Evolutionary conservation across 495 filamentous ascomycete genomes (phyloP), one percentile per base, ranked within the genome.

Genomic region (Penicillium mononematosum): DNA sequence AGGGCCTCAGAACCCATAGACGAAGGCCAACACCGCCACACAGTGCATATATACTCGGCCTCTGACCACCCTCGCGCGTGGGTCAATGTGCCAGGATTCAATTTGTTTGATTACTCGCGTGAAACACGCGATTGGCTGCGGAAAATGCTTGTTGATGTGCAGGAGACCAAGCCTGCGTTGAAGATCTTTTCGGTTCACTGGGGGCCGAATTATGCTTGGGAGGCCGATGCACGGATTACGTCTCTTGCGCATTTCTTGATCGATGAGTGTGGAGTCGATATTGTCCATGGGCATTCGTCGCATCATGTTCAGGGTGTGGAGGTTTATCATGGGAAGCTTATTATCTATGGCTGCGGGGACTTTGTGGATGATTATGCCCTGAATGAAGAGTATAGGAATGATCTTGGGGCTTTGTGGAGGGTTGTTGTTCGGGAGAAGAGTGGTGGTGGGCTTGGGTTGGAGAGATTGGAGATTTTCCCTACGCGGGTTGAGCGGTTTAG

Each of bases 301-400:
- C 75, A 78, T 60, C 75, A 78, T 68, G 54, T 75, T 0, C 75
- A 78, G 60, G 75, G 75, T 0, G 74, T 75, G 9, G 75, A 77
- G 56, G 51, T 60, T 16, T 74, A 74, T 45, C 63, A 49, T 1
- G 69, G 73, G 0, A 70, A 65, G 47, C 16, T 77, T 10, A 70
- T 78, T 36, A 70, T 77, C 3, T 77, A 77, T 32, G 75, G 75
- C 0, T 77, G 75, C 57, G 75, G 75, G 1, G 73, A 77, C 59
- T 77, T 76, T 56, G 73, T 77, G 34, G 73, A 77, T 63, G 75
- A 78, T 63, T 77, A 76, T 66, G 65, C 61, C 3, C 3, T 74
- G n/a, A 58, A 64, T 60, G 44, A 41, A 27, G 58, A 62, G 32
- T 77, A 49, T 64, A 53, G 74, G 48, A 77, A 77, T 70, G 74